Conservation (phyloP, 2,329 filamentous ascomycete species). For the Gaeumannomyces tritici region DNA sequence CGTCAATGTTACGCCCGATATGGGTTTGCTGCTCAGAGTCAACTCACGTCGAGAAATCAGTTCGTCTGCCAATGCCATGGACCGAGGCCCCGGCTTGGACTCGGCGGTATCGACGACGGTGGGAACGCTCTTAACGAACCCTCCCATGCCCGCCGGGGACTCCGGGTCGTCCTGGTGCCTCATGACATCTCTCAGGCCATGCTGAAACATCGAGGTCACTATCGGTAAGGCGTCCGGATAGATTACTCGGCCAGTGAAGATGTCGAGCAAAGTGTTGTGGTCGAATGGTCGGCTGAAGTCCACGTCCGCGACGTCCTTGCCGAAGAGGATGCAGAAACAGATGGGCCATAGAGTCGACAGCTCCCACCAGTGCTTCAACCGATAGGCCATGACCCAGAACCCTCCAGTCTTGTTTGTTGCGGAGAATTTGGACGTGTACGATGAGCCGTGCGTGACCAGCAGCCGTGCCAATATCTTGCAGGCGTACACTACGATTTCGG, state of each 20-base stretch:
- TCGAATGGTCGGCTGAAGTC: conserved; percentile 68
- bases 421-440: conserved; percentile 73
- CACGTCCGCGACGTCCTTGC: conserved; percentile 65
- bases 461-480: conserved; percentile 76
- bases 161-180: conserved; percentile 51
- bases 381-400: conserved; percentile 74
- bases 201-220: conserved; percentile 78
- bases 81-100: conserved; percentile 38
- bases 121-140: conserved; percentile 12
- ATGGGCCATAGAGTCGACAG: conserved; percentile 77
- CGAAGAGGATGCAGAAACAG: conserved; percentile 82
- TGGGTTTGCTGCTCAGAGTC: neutral
- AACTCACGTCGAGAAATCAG: conserved; percentile 29
- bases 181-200: conserved; percentile 64
- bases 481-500: conserved; percentile 71
- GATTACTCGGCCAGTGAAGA: conserved; percentile 61
- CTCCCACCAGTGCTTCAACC: conserved; percentile 83
- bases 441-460: conserved; percentile 69
- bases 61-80: conserved; percentile 57
- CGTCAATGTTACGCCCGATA: conserved; percentile 26
- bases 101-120: neutral
- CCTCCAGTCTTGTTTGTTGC: conserved; percentile 66
- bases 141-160: conserved; percentile 29
- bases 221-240: conserved; percentile 73
- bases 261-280: conserved; percentile 61